Percentiles rank a stretch among this genome's conserved stretches.
Evolutionary conservation across 202 grass and related monocot species (phyloP).

Genomic region (Bolboschoenoplectus hybrid): DNA sequence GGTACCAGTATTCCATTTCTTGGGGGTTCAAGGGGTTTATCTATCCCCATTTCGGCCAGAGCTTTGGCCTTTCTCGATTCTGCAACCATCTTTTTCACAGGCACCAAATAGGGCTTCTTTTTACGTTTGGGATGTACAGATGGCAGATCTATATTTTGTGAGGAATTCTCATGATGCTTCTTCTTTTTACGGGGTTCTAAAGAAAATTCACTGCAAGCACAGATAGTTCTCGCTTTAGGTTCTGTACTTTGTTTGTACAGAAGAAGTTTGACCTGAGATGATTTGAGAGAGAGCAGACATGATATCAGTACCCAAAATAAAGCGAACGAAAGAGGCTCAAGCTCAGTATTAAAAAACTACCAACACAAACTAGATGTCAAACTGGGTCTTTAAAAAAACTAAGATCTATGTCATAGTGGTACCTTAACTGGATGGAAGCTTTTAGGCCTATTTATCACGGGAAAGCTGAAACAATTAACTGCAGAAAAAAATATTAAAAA

Average conservation of each 20-base stretch:
- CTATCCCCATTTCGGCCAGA: conserved; percentile 72
- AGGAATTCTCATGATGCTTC: conserved; percentile 16
- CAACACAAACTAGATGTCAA: neutral
- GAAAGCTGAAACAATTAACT: conserved; percentile 36
- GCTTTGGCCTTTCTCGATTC: conserved; percentile 61
- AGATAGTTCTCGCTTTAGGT: conserved; percentile 20
- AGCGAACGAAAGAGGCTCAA: neutral
- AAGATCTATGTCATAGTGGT: neutral
- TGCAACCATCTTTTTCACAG: conserved; percentile 69
- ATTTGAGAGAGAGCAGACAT: neutral
- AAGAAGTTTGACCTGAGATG: conserved; percentile 24
- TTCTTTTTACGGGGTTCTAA: conserved; percentile 16
- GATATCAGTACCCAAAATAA: neutral
- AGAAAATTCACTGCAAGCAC: conserved; percentile 37
- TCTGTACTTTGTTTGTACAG: conserved; percentile 28
- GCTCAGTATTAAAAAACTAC: neutral
- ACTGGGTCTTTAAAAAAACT: neutral
- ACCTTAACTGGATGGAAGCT: conserved; percentile 31
- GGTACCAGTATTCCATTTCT: conserved; percentile 85
- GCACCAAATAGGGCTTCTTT: conserved; percentile 77
- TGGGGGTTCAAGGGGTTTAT: conserved; percentile 72
- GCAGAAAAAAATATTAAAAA: conserved; percentile 18
- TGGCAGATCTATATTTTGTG: conserved; percentile 86
- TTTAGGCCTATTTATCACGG: conserved; percentile 29
- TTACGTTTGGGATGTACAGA: conserved; percentile 70